Evolutionary conservation across 2,329 filamentous ascomycete species (phyloP), one percentile per base, ranked within the genome.

Genomic region (Alternaria sp.): DNA sequence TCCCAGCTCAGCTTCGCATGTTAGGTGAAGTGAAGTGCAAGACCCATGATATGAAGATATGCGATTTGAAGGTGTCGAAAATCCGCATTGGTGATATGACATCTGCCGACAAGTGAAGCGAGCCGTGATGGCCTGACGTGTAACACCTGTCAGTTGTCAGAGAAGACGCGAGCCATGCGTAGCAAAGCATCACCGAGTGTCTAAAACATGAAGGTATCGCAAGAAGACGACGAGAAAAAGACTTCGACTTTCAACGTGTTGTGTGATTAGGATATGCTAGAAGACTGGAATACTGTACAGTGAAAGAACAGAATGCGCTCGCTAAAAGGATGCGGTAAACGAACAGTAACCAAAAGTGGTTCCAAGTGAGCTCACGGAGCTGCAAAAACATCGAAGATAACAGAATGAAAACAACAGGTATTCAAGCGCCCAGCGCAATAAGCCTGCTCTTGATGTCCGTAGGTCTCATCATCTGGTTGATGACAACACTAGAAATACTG

Each of bases 401-500:
- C 20, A 37, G 49, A 53, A 53, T 41, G 12, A 1, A 55, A 47
- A 20, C 12, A 54, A 20, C 20, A 45, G 25, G 3, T 3, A 4
- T 47, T 56, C 28, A 65, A 2, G 63, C 77, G 49, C 76, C 76
- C 30, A 80, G 66, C 33, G 73, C 71, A 51, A 65, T 61, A n/a
- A 80, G 63, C 28, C 77, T 72, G 11, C 68, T 71, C 66, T 72
- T 77, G 10, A 81, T 67, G 64, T 80, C 77, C 54, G 69, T 45
- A 2, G 76, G 76, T 49, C 78, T 75, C 71, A 77, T 73, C 11
- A 67, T 66, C 60, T 69, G 71, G 58, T 79, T 82, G 37, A 85
- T 74, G 18, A 84, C 81, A 5, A 85, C 80, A 28, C 80, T 83
- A 51, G 78, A 79, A 53, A 85, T 75, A 60, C 71, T 65, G 49